Conservation (phyloP, 768 basidiomycete species). For the Pluteus cervinus region DNA sequence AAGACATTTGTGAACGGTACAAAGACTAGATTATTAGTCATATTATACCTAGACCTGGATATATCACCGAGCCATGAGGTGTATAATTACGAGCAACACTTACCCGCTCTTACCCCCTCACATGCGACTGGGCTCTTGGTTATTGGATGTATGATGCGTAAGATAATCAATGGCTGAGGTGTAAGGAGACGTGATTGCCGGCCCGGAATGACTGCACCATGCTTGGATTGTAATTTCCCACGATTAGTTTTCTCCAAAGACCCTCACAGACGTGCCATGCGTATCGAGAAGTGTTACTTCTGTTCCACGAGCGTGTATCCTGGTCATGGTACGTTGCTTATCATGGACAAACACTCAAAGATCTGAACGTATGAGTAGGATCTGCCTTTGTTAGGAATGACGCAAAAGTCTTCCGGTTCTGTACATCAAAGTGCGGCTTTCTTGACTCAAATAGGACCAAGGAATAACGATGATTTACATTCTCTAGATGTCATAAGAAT, state of each 20-base stretch:
- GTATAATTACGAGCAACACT: no score
- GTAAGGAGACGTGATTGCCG: no score
- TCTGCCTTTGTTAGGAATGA: constrained; percentile 96
- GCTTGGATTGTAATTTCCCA: no score
- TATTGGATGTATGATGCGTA: no score
- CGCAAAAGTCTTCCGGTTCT: constrained; percentile 96
- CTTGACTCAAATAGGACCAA: neutral
- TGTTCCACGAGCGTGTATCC: constrained; percentile 97
- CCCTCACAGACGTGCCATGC: no score
- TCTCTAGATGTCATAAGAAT: constrained; percentile 89
- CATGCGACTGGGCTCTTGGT: no score
- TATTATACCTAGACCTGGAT: no score
- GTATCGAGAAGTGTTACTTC: constrained; percentile 98
- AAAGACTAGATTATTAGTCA: constrained; percentile 3
- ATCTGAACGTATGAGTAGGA: constrained; percentile 36
- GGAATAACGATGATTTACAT: constrained; percentile 8
- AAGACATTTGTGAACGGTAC: constrained; percentile 23
- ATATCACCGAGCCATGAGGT: no score
- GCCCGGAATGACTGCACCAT: no score
- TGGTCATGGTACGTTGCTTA: constrained; percentile 66
- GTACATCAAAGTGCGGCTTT: constrained; percentile 77
- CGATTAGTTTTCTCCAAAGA: no score
- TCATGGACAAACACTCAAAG: neutral
- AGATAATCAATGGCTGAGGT: no score
- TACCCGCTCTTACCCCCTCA: no score